These are phyloP conservation scores for Chaetomium sp. DNA, from an alignment of 2,329 filamentous ascomycete species.

Conservation along the genomic window DNA sequence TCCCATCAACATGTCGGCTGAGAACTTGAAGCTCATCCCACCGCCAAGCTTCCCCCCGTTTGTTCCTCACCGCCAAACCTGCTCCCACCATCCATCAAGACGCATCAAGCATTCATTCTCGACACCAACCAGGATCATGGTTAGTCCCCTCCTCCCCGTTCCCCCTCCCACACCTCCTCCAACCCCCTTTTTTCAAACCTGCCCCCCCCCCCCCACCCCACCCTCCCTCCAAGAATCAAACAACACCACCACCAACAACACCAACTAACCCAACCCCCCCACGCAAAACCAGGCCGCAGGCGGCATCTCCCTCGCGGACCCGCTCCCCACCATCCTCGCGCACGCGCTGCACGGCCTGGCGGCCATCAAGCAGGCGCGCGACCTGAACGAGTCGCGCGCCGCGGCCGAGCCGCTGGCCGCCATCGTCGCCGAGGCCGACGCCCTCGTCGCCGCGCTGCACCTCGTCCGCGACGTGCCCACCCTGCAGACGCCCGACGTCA, in stretches of 20 bases:
- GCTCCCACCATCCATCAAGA: background rate
- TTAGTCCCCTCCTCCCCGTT: background rate
- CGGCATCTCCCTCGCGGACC: background rate
- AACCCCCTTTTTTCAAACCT: background rate
- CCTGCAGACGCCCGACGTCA: constrained; percentile 23
- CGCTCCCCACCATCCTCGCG: constrained; percentile 9
- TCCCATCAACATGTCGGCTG: background rate
- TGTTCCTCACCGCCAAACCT: background rate
- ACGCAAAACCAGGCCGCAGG: background rate
- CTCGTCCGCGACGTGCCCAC: constrained; percentile 5
- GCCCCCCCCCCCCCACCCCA: background rate
- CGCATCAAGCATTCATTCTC: background rate
- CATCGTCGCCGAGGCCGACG: constrained; percentile 19
- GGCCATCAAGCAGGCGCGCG: constrained; percentile 5
- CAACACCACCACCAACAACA: too few relatives aligned
- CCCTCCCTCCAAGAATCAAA: background rate
- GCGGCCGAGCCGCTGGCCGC: constrained; percentile 14
- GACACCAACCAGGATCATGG: background rate
- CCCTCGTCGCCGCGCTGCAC: constrained; percentile 13
- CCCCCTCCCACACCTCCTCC: background rate
- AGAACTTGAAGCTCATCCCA: background rate
- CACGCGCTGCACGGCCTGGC: constrained; percentile 20
- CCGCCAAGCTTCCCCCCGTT: constrained; percentile 3
- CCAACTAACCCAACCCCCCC: background rate
- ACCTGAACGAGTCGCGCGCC: constrained; percentile 10